Conservation (phyloP, 2,329 filamentous ascomycete species). For the Nigrospora oryzae region DNA sequence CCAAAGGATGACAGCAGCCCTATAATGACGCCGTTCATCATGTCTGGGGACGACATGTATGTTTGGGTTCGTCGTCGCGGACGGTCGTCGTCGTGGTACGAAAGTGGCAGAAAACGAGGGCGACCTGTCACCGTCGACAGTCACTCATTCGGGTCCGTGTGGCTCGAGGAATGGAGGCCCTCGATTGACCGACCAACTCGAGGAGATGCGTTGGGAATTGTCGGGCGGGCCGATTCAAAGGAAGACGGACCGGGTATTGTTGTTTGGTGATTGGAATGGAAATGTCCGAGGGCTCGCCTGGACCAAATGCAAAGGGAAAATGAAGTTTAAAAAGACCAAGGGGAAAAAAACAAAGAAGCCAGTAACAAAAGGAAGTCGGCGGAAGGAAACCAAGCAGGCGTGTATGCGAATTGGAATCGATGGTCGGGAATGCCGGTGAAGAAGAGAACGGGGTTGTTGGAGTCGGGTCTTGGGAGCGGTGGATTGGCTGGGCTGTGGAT, state of each 20-base stretch:
- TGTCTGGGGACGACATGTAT: constrained; percentile 1
- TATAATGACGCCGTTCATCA: constrained; percentile 74
- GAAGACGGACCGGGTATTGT: neutral
- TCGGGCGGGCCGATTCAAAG: neutral
- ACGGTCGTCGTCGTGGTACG: neutral
- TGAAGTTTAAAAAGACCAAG: neutral
- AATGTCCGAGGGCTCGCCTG: neutral
- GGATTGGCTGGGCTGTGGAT: no score
- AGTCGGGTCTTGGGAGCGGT: no score
- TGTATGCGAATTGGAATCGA: no score
- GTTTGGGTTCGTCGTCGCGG: constrained; percentile 1
- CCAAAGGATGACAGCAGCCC: constrained; percentile 91
- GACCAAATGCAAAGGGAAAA: neutral
- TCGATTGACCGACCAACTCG: neutral
- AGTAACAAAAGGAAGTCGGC: neutral
- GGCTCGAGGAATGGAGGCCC: constrained; percentile 3
- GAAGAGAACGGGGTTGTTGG: no score
- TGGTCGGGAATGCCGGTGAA: no score
- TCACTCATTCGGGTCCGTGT: constrained; percentile 5
- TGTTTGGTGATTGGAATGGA: neutral
- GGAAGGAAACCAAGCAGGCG: neutral
- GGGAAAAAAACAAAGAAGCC: neutral
- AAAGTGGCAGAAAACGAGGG: constrained; percentile 1
- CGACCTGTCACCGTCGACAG: constrained; percentile 5
- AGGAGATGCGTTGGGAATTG: no score